Percentiles rank a stretch among this genome's conserved stretches.
These are phyloP conservation scores for Alternaria infectoria DNA, from an alignment of 2,329 filamentous ascomycete genomes.

Conservation along the genomic window DNA sequence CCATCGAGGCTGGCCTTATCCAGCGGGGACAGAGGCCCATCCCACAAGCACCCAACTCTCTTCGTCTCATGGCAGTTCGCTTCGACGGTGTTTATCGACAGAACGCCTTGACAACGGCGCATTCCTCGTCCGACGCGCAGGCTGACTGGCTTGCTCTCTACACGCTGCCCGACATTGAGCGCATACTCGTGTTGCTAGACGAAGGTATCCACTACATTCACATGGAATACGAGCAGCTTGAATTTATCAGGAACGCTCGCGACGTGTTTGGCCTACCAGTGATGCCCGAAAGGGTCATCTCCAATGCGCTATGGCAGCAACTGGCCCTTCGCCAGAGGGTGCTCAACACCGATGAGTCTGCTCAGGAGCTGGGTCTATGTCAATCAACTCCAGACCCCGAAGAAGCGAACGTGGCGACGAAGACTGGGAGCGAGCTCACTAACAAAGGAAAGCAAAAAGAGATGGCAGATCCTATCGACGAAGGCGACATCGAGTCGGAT, in stretches of 20 bases:
- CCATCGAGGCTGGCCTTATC: slow-evolving; percentile 57
- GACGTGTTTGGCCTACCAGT: slow-evolving; percentile 62
- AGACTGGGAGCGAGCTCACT: slow-evolving; percentile 24
- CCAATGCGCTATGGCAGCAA: slow-evolving; percentile 64
- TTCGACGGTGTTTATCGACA: slow-evolving; percentile 61
- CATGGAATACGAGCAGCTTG: slow-evolving; percentile 64
- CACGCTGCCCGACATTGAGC: slow-evolving; percentile 61
- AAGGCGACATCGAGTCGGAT: slow-evolving; percentile 53
- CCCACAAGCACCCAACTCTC: slow-evolving; percentile 56
- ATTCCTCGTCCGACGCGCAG: slow-evolving; percentile 52
- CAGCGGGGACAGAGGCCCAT: slow-evolving; percentile 51
- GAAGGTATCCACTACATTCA: slow-evolving; percentile 67
- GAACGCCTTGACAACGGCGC: slow-evolving; percentile 46
- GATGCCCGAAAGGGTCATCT: slow-evolving; percentile 62
- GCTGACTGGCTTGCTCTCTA: slow-evolving; percentile 59
- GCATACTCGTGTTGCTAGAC: slow-evolving; percentile 62
- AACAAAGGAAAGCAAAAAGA: slow-evolving; percentile 56
- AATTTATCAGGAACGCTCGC: slow-evolving; percentile 59
- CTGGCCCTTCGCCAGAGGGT: slow-evolving; percentile 63
- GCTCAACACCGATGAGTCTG: slow-evolving; percentile 57
- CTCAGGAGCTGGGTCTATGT: slow-evolving; percentile 61
- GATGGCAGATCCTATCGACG: slow-evolving; percentile 11
- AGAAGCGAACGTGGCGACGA: slow-evolving; percentile 19
- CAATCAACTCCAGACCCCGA: slow-evolving; percentile 49
- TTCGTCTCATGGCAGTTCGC: slow-evolving; percentile 58